phyloP scores from a whole-genome alignment of 306 rosid species.

The Lupinus albus region DNA sequence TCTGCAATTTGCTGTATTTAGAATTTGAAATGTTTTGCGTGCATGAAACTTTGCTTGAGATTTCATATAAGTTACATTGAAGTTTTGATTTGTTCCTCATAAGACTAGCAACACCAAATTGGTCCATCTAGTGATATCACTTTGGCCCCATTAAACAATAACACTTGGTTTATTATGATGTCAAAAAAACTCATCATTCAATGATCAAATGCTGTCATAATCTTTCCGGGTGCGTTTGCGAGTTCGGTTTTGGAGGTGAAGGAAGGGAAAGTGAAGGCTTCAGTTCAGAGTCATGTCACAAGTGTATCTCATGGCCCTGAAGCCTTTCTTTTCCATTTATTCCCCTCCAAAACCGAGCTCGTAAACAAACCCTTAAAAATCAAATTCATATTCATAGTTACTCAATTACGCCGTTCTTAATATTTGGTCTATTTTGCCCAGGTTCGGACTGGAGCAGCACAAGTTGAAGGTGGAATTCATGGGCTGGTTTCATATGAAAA shows the following conservation, averaged over 20 bases:
- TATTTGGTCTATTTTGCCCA: slow-evolving; percentile 42
- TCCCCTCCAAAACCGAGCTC: too few species aligned
- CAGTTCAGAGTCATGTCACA: too few species aligned
- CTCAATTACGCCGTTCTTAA: neutral
- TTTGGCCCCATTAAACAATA: slow-evolving; percentile 6
- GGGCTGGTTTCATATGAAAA: slow-evolving; percentile 85
- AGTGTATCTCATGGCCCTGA: too few species aligned
- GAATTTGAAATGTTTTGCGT: neutral
- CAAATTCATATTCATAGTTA: neutral
- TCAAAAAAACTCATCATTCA: neutral
- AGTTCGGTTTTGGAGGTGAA: too few species aligned
- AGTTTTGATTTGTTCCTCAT: slow-evolving; percentile 8
- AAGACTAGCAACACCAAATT: too few species aligned
- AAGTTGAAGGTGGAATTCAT: slow-evolving; percentile 92
- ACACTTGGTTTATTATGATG: neutral
- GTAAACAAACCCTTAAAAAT: too few species aligned
- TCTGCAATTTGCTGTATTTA: slow-evolving; percentile 14
- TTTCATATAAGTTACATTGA: neutral
- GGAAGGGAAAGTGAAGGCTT: too few species aligned
- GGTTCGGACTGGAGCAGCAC: slow-evolving; percentile 95
- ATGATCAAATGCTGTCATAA: slow-evolving; percentile 9
- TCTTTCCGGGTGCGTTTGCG: slow-evolving; percentile 9
- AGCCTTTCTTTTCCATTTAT: too few species aligned
- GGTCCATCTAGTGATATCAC: neutral
- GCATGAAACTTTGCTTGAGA: neutral